Base-by-base conservation (phyloP, 495 filamentous ascomycete species). In the Penicillium salamii region DNA sequence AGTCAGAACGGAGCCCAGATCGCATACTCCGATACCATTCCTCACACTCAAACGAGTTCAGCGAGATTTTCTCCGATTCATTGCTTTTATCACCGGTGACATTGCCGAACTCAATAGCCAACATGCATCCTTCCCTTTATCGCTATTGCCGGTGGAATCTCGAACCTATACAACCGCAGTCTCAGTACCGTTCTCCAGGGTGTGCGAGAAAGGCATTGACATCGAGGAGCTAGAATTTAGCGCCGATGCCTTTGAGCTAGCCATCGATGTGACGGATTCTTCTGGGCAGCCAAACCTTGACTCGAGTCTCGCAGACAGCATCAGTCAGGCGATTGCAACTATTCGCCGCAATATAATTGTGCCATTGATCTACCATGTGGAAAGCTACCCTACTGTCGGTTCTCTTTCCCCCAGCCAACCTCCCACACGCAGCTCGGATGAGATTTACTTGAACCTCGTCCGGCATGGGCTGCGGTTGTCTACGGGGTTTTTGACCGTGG, bases 401-500 rank as follows among this genome's bases (percentile, higher is more conserved):
- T 55, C 58, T 20, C 44, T 40, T 13, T 57, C 61, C 2, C 63
- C 63, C 0, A 48, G 41, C 7, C 64, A 60, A 24, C 34, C 19
- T 13, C 49, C 52, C 12, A 47, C 40, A 15, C 52, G 66, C 3
- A 55, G 62, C 11, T 53, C 61, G 3, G 69, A 75, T 43, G 50
- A 72, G 4, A 72, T 76, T 45, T 88, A 88, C 56, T 65, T 83
- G 5, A 74, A 79, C 38, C 64, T 89, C 12, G 70, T 88, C 26
- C 76, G 81, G 28, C 81, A 88, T 44, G 86, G 85, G 0, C 66
- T 90, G 21, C 81, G 87, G 12, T 71, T 91, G 19, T 82, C 79
- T 0, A 82, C 86, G 5, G 86, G 87, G 34, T 90, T 86, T 63
- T 55, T 87, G 17, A 83, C 82, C 28, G 65, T 90, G 1, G 86